These are phyloP conservation scores for Paraphoma chrysanthemicola DNA, from an alignment of 2,329 filamentous ascomycete species.

Conservation along the genomic window DNA sequence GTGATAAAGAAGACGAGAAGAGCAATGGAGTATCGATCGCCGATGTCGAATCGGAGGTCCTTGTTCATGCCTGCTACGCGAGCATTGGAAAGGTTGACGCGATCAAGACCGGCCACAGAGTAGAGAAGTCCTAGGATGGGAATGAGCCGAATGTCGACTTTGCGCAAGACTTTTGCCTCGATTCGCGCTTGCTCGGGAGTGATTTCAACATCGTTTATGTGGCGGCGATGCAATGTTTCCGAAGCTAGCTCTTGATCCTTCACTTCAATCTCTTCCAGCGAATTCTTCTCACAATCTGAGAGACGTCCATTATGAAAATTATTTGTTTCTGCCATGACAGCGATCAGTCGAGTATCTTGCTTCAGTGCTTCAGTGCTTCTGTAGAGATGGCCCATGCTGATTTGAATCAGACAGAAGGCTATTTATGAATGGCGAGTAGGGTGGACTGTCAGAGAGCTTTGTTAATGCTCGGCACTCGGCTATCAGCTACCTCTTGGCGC, in stretches of 20 bases:
- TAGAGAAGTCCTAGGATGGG: constrained; percentile 47
- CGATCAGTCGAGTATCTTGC: too few species aligned
- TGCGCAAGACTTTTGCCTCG: constrained; percentile 20
- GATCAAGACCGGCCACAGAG: constrained; percentile 43
- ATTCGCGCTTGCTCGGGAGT: constrained; percentile 7
- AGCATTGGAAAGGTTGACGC: constrained; percentile 42
- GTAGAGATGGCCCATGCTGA: too few species aligned
- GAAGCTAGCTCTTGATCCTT: constrained; percentile 9
- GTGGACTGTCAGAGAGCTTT: too few species aligned
- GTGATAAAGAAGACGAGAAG: constrained; percentile 61
- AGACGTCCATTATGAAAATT: too few species aligned
- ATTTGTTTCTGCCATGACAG: too few species aligned
- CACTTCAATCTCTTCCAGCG: constrained; percentile 1
- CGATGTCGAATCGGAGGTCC: constrained; percentile 52
- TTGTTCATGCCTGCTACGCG: constrained; percentile 55
- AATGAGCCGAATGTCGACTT: constrained; percentile 44
- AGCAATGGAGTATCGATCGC: constrained; percentile 54
- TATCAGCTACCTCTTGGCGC: neutral
- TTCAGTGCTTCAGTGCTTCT: too few species aligned
- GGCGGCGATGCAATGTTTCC: neutral
- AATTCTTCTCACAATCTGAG: neutral
- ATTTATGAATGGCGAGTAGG: too few species aligned
- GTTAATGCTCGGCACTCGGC: neutral
- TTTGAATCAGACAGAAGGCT: too few species aligned
- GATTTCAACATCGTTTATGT: constrained; percentile 5